Percentiles rank a stretch among this genome's conserved stretches.
Evolutionary conservation across 176 grass and related monocot genomes (phyloP).

Genomic region (Puccinellia tenuiflora): DNA sequence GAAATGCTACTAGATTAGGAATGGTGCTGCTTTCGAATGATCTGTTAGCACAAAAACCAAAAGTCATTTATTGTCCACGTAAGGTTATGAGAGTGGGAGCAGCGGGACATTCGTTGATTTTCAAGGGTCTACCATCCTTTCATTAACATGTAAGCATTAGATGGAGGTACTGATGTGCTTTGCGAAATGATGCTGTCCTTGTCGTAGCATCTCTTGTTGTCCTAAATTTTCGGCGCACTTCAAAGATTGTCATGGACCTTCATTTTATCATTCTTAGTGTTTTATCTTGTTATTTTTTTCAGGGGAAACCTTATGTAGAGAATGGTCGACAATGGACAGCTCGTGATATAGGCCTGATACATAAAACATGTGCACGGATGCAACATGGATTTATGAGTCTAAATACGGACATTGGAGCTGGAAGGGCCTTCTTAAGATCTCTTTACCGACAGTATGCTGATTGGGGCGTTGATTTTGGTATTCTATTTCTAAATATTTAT

Average conservation of each 20-base stretch:
- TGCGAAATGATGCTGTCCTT: neutral
- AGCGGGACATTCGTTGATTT: too few species aligned
- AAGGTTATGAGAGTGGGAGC: too few species aligned
- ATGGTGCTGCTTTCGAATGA: too few species aligned
- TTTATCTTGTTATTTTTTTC: slow-evolving; percentile 19
- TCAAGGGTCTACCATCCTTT: neutral
- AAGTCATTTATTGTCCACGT: too few species aligned
- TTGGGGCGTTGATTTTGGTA: slow-evolving; percentile 98
- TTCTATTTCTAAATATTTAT: neutral
- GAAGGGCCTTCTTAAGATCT: slow-evolving; percentile 79
- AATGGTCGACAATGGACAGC: slow-evolving; percentile 53
- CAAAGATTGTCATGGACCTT: neutral
- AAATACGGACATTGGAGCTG: slow-evolving; percentile 70
- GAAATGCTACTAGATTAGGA: neutral
- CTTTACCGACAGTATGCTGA: slow-evolving; percentile 73
- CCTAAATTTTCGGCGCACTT: neutral
- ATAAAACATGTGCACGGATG: slow-evolving; percentile 81
- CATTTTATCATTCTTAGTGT: neutral
- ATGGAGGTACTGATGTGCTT: too few species aligned
- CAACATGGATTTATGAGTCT: slow-evolving; percentile 85
- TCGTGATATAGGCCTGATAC: slow-evolving; percentile 63
- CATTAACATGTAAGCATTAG: too few species aligned
- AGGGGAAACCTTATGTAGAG: slow-evolving; percentile 61
- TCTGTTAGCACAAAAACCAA: too few species aligned
- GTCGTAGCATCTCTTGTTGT: neutral